Evolutionary conservation across 169 alveolate species (phyloP).

Genomic region (Plasmodium knowlesi): DNA sequence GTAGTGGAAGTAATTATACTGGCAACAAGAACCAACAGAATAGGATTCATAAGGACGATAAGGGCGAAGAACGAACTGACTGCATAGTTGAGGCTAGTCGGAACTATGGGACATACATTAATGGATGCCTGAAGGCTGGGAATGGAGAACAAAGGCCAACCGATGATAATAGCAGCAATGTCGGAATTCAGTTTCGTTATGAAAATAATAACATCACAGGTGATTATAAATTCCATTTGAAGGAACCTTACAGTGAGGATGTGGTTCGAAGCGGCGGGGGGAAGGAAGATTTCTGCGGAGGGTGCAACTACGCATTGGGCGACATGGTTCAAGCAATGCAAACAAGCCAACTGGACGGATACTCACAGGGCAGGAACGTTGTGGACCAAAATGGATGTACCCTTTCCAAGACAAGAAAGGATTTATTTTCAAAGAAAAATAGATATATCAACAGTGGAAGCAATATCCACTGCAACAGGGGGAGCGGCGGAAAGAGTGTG

Average conservation of each 20-base stretch:
- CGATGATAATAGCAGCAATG: background rate
- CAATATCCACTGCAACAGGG: background rate
- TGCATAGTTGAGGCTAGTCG: background rate
- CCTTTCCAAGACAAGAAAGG: background rate
- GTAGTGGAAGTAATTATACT: background rate
- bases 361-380: background rate
- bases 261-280: background rate
- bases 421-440: slow-evolving; percentile 9
- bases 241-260: background rate
- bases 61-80: background rate
- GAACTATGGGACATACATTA: background rate
- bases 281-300: background rate
- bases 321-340: background rate
- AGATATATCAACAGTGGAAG: background rate
- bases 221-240: background rate
- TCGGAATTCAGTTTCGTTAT: background rate
- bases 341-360: background rate
- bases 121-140: background rate
- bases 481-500: background rate
- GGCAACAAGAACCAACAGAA: background rate
- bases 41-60: background rate
- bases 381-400: background rate
- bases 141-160: background rate
- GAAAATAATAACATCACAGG: background rate
- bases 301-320: background rate